Percentiles rank a stretch among this genome's conserved stretches.
These are phyloP conservation scores for Suillus americanus DNA, from an alignment of 768 basidiomycete species.

Conservation along the genomic window DNA sequence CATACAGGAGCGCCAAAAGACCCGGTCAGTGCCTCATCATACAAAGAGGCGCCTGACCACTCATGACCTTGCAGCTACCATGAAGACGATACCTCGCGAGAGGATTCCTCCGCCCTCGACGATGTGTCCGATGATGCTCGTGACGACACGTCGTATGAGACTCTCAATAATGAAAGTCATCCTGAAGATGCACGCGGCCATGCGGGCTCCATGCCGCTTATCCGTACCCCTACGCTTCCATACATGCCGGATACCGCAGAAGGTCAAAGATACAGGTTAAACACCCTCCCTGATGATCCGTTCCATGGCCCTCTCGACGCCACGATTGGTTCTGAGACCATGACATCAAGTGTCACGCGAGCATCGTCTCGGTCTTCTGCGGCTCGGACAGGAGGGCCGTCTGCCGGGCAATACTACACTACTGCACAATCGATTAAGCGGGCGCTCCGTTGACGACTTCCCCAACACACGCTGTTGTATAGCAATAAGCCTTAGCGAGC, in stretches of 20 bases:
- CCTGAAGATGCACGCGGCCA: not conserved
- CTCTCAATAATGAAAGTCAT: not conserved
- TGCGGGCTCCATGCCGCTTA: too few species aligned
- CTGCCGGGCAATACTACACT: not conserved
- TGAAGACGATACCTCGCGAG: not conserved
- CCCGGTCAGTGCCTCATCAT: conserved; percentile 39
- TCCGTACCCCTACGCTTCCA: not conserved
- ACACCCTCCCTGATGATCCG: not conserved
- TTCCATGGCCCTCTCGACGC: not conserved
- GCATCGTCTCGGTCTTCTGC: not conserved
- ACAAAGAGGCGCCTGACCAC: not conserved
- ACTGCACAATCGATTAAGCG: not conserved
- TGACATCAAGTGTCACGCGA: not conserved
- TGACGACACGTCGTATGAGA: not conserved
- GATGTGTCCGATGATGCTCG: not conserved
- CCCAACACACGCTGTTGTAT: not conserved
- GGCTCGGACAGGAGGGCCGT: not conserved
- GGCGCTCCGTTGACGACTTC: not conserved
- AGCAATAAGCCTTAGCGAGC: not conserved
- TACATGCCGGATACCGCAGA: not conserved
- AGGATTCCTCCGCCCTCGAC: not conserved
- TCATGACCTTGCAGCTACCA: not conserved
- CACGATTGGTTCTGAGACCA: not conserved
- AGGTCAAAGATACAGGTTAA: too few species aligned
- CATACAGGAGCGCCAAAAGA: conserved; percentile 63